Base-by-base conservation (phyloP, 352 stramenopile species). In the Phytopythium vexans region DNA sequence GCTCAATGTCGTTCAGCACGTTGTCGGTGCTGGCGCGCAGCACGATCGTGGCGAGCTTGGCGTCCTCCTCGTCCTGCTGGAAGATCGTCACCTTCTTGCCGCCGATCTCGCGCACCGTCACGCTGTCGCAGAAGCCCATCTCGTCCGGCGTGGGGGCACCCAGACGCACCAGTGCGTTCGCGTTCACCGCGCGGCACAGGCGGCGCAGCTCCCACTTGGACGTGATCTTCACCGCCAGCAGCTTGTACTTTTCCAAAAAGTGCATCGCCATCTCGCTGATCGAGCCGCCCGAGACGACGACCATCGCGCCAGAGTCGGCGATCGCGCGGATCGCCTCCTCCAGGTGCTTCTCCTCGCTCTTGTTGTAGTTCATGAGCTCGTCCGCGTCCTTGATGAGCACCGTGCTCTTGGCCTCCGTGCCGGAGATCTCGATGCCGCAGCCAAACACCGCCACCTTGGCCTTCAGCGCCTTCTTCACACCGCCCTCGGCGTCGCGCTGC, bases 281-380 rank as follows among this genome's bases (percentile, higher is more conserved):
- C 53, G 86, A 97, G 33, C 97, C 97, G 42, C 96, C 96, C 14
- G 88, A 95, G 41, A 99, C 95, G 50, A 99, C 86, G 21, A 99
- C 95, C 58, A 96, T 96, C 34, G 95, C 88, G 39, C 97, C 97
- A 4, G 89, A 94, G 49, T 98, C 91, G 34, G 94, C 94, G 69
- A 99, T 99, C 41, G 74, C 85, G 58, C 96, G 95, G 54, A 99
- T 95, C 34, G 97, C 95, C 72, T 99, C 96, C 58, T 99, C 97
- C 64, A 99, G 92, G 68, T 96, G 94, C 56, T 93, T 89, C 78
- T 99, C 97, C 75, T 99, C 97, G 32, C 89, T 94, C 80, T 98
- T 98, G 86, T 99, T 99, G 92, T 99, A 99, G 75, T 97, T 98
- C 81, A 98, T 98, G 58, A 99, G 88, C 79, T 99, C 97, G 48